A percentile compares a stretch with the other conserved stretches of the same genome.
These are phyloP conservation scores for Tricholoma matsutake DNA, from an alignment of 768 basidiomycete species.

Conservation along the genomic window DNA sequence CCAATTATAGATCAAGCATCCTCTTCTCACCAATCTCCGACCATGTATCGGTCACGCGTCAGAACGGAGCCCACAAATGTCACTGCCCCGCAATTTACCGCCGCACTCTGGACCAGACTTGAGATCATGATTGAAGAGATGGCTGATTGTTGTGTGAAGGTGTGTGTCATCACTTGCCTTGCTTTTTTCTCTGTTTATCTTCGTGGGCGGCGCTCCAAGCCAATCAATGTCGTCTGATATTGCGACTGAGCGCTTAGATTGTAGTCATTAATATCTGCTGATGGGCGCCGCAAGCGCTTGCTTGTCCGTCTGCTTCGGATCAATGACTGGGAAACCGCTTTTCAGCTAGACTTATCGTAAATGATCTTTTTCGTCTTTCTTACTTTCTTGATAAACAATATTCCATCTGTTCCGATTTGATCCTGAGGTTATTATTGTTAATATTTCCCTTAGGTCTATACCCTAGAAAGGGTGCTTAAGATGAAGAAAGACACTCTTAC, in stretches of 20 bases:
- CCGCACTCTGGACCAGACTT: constrained; percentile 77
- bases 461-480: constrained; percentile 88
- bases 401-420: not conserved
- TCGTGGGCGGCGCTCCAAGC: not conserved
- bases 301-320: constrained; percentile 3
- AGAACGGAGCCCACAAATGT: constrained; percentile 88
- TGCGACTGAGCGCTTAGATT: constrained; percentile 2
- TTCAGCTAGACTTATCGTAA: constrained; percentile 1
- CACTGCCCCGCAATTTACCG: constrained; percentile 83
- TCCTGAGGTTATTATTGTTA: not conserved
- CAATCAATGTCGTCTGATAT: not conserved
- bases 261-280: not conserved
- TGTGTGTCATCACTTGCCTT: constrained; percentile 10
- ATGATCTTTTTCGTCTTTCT: not conserved
- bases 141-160: constrained; percentile 90
- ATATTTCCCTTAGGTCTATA: constrained; percentile 66
- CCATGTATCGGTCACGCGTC: constrained; percentile 80
- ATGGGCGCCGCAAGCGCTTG: constrained; percentile 13
- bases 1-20: constrained; percentile 17
- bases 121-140: constrained; percentile 86
- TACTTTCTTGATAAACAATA: not conserved
- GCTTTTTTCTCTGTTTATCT: not conserved
- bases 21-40: constrained; percentile 32
- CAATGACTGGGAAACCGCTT: not conserved
- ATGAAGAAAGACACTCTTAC: constrained; percentile 83